phyloP scores from a whole-genome alignment of 345 rosid species.

The Arabidopsis suecica region DNA sequence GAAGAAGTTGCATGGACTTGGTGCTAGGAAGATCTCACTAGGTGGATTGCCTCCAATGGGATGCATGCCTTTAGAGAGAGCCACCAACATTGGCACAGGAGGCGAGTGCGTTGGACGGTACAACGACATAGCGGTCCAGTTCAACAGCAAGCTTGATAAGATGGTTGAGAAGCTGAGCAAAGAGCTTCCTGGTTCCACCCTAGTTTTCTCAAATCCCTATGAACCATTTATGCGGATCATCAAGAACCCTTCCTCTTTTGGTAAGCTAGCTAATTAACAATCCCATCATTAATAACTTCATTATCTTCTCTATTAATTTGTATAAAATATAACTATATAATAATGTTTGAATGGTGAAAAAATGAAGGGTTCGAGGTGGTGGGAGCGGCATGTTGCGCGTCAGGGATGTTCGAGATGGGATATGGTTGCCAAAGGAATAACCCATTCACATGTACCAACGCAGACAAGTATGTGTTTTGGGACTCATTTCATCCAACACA shows the following conservation, averaged over 20 bases:
- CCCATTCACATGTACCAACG: conserved; percentile 59
- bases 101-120: conserved; percentile 50
- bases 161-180: conserved; percentile 45
- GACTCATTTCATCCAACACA: conserved; percentile 78
- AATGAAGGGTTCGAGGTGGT: conserved; percentile 53
- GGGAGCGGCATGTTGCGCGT: conserved; percentile 64
- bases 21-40: conserved; percentile 64
- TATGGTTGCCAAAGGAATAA: conserved; percentile 56
- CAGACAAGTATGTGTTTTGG: conserved; percentile 75
- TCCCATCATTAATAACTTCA: neutral
- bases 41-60: conserved; percentile 76
- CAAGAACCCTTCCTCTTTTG: conserved; percentile 54
- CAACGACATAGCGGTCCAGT: conserved; percentile 56
- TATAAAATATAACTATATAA: neutral
- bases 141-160: conserved; percentile 50
- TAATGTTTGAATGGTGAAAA: conserved; percentile 2
- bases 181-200: conserved; percentile 51
- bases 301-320: neutral
- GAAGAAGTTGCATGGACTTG: conserved; percentile 50
- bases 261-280: neutral
- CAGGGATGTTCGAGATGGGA: conserved; percentile 85
- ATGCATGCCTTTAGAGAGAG: conserved; percentile 71
- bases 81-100: conserved; percentile 51
- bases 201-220: conserved; percentile 58
- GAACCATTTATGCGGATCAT: conserved; percentile 47